A percentile compares a stretch with the other conserved stretches of the same genome.
Conservation (phyloP, 768 basidiomycete genomes). For the Rhodotorula babjevae region DNA sequence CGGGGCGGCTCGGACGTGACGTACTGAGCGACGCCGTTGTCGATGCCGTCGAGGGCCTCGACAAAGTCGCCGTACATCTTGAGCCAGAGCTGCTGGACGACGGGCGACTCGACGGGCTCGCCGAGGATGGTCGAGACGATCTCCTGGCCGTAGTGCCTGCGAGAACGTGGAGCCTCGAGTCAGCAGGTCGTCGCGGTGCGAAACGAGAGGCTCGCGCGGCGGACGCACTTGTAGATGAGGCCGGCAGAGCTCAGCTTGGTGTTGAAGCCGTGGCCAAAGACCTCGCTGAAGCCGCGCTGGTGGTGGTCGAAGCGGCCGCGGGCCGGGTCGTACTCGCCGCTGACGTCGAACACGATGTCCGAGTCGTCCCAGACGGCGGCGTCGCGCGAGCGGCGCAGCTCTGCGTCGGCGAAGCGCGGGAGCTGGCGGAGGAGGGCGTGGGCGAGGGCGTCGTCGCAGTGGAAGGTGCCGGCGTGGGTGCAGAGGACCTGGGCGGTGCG, state of each 20-base stretch:
- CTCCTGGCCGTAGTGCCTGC: slow-evolving; percentile 52
- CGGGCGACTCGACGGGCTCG: slow-evolving; percentile 50
- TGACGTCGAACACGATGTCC: slow-evolving; percentile 91
- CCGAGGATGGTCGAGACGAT: slow-evolving; percentile 65
- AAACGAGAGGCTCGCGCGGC: background rate
- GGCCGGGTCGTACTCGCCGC: slow-evolving; percentile 77
- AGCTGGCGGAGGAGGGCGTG: slow-evolving; percentile 82
- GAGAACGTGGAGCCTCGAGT: no score
- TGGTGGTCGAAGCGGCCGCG: slow-evolving; percentile 88
- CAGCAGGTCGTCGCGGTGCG: background rate
- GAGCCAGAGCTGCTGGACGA: slow-evolving; percentile 71
- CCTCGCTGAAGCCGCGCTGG: slow-evolving; percentile 83
- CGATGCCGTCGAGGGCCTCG: slow-evolving; percentile 69
- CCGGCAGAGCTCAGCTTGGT: slow-evolving; percentile 93
- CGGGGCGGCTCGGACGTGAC: slow-evolving; percentile 16
- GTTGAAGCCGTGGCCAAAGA: slow-evolving; percentile 77
- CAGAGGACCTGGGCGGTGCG: slow-evolving; percentile 1
- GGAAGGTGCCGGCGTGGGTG: slow-evolving; percentile 58
- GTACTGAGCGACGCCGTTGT: slow-evolving; percentile 89
- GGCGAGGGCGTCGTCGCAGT: slow-evolving; percentile 86
- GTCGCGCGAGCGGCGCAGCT: slow-evolving; percentile 68
- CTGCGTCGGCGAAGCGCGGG: slow-evolving; percentile 59
- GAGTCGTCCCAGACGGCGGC: slow-evolving; percentile 67
- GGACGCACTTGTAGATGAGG: slow-evolving; percentile 82
- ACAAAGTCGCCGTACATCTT: slow-evolving; percentile 93